A percentile compares a stretch with the other conserved stretches of the same genome.
These are phyloP conservation scores for Candolleomyces efflorescens DNA, from an alignment of 768 basidiomycete genomes.

Conservation along the genomic window DNA sequence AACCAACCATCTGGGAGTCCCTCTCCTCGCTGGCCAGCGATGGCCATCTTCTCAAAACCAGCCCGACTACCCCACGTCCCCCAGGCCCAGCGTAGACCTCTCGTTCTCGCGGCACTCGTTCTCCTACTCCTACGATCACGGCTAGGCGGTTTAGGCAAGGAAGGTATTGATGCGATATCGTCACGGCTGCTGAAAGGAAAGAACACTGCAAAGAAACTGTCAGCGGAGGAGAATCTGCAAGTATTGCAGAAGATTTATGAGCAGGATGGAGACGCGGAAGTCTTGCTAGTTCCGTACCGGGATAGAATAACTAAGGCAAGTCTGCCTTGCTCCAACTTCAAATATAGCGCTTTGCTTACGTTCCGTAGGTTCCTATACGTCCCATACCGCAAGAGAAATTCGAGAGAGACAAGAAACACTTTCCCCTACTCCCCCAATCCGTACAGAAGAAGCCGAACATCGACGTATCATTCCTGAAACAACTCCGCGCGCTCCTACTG, in stretches of 20 bases:
- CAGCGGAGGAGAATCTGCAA: slow-evolving; percentile 37
- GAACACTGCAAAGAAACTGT: slow-evolving; percentile 19
- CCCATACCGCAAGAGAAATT: slow-evolving; percentile 51
- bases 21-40: slow-evolving; percentile 5
- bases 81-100: slow-evolving; percentile 18
- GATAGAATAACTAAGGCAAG: slow-evolving; percentile 61
- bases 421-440: slow-evolving; percentile 50
- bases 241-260: slow-evolving; percentile 63
- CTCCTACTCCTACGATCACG: slow-evolving; percentile 51
- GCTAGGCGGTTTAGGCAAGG: slow-evolving; percentile 30
- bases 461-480: slow-evolving; percentile 63
- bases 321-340: slow-evolving; percentile 1
- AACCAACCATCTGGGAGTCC: too few species aligned
- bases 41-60: slow-evolving; percentile 22
- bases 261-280: slow-evolving; percentile 44
- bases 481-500: slow-evolving; percentile 68
- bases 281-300: slow-evolving; percentile 62
- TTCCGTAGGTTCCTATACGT: slow-evolving; percentile 35
- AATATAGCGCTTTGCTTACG: not conserved
- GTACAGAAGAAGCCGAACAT: slow-evolving; percentile 57
- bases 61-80: not conserved
- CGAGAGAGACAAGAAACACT: slow-evolving; percentile 48
- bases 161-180: slow-evolving; percentile 21
- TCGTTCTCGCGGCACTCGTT: slow-evolving; percentile 40
- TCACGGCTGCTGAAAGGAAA: slow-evolving; percentile 13